Conservation (phyloP, 2,329 filamentous ascomycete species). For the Dryadomyces quercivorus region DNA sequence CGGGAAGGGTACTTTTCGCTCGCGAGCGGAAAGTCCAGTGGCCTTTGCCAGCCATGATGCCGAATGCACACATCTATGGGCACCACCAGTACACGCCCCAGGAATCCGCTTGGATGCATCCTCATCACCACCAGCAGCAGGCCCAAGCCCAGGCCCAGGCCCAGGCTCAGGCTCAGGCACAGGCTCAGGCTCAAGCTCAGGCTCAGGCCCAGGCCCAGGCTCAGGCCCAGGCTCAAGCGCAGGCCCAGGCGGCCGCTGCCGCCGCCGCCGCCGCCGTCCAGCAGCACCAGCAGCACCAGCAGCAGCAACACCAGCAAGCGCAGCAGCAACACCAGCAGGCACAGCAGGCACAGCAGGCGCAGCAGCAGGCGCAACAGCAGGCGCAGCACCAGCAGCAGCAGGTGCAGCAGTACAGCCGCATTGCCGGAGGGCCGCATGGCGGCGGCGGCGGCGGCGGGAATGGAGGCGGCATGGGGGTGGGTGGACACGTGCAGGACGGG, state of each 20-base stretch:
- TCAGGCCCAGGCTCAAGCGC: constrained; percentile 9
- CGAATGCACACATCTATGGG: constrained; percentile 51
- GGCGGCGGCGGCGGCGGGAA: constrained; percentile 40
- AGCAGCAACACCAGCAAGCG: constrained; percentile 50
- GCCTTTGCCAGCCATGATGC: constrained; percentile 36
- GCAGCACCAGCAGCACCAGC: constrained; percentile 45
- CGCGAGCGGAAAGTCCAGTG: background rate
- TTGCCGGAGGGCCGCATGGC: constrained; percentile 30
- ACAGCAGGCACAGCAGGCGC: constrained; percentile 43
- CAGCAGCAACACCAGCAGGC: constrained; percentile 45
- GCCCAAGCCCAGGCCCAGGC: constrained; percentile 9
- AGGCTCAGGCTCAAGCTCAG: constrained; percentile 25
- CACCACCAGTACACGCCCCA: constrained; percentile 56
- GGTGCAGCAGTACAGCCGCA: constrained; percentile 59
- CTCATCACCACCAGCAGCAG: constrained; percentile 47
- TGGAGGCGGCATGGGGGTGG: constrained; percentile 31
- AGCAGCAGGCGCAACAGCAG: constrained; percentile 42
- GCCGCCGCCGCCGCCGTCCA: constrained; percentile 40
- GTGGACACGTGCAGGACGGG: constrained; percentile 39
- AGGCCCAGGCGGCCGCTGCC: constrained; percentile 24
- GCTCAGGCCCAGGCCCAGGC: constrained; percentile 1
- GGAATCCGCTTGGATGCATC: constrained; percentile 56
- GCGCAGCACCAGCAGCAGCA: constrained; percentile 32
- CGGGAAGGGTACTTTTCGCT: background rate
- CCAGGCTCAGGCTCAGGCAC: constrained; percentile 17